Evolutionary conservation across 345 rosid genomes (phyloP).

Genomic region (Laguncularia racemosa): DNA sequence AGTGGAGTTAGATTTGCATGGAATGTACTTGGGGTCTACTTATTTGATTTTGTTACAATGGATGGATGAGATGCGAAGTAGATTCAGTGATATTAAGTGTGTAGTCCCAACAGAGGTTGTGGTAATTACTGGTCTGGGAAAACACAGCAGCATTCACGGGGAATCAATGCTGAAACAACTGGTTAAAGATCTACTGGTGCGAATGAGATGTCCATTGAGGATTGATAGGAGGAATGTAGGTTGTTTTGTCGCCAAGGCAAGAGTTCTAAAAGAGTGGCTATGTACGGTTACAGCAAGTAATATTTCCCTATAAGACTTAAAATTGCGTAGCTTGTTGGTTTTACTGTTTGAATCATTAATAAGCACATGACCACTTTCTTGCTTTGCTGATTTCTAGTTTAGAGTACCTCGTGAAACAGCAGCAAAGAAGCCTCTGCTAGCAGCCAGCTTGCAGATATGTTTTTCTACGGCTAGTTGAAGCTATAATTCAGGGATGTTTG

Average conservation of each 20-base stretch:
- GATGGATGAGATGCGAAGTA: conserved; percentile 49
- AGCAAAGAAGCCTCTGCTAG: too few relatives aligned
- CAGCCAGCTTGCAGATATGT: too few relatives aligned
- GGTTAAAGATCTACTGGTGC: conserved; percentile 49
- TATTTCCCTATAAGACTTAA: too few relatives aligned
- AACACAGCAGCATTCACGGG: conserved; percentile 60
- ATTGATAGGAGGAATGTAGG: conserved; percentile 64
- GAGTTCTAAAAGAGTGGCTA: conserved; percentile 50
- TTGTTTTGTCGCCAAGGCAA: conserved; percentile 64
- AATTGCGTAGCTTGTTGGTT: too few relatives aligned
- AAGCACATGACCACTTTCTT: too few relatives aligned
- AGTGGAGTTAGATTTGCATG: conserved; percentile 77
- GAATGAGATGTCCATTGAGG: conserved; percentile 53
- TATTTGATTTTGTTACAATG: conserved; percentile 66
- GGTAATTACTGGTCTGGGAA: conserved; percentile 68
- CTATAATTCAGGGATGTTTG: too few relatives aligned
- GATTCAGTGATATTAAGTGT: conserved; percentile 25
- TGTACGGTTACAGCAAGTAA: neutral
- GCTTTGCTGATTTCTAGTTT: too few relatives aligned
- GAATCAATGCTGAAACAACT: conserved; percentile 63
- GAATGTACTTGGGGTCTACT: conserved; percentile 66
- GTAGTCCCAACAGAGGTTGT: conserved; percentile 52
- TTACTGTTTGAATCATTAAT: too few relatives aligned
- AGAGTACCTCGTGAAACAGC: too few relatives aligned
- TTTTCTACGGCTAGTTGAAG: too few relatives aligned